phyloP scores from a whole-genome alignment of 257 asterid genomes.

The Linaria vulgaris region DNA sequence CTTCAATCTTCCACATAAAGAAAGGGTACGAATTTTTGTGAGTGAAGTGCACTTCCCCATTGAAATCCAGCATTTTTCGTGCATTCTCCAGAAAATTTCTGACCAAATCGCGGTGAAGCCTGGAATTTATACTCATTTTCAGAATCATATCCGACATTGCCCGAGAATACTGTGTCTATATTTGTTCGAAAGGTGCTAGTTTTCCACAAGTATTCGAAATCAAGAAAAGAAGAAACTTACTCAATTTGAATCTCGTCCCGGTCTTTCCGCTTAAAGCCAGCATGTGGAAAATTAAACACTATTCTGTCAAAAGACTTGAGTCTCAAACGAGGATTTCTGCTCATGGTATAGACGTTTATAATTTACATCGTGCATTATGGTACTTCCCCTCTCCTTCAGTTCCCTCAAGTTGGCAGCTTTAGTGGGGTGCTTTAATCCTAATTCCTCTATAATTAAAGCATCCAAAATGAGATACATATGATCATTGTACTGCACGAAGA shows the following conservation, averaged over 20 bases:
- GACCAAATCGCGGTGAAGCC: slow-evolving; percentile 35
- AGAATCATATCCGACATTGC: no score
- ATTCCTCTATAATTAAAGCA: background rate
- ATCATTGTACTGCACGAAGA: no score
- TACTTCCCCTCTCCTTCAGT: slow-evolving; percentile 33
- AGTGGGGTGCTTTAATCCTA: slow-evolving; percentile 24
- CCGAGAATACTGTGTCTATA: no score
- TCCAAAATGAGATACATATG: no score
- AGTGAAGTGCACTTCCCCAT: slow-evolving; percentile 40
- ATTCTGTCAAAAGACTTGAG: slow-evolving; percentile 31
- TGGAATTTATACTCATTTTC: background rate
- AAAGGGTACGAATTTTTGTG: slow-evolving; percentile 37
- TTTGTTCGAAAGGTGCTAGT: no score
- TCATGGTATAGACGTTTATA: slow-evolving; percentile 33
- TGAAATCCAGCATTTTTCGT: slow-evolving; percentile 6
- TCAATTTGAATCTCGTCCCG: slow-evolving; percentile 15
- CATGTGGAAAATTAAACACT: slow-evolving; percentile 44
- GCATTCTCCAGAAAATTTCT: slow-evolving; percentile 32
- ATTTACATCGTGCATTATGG: slow-evolving; percentile 28
- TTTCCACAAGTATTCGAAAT: no score
- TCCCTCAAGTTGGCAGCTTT: slow-evolving; percentile 18
- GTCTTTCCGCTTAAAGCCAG: slow-evolving; percentile 19
- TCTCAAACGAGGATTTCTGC: background rate
- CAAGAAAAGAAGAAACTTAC: slow-evolving; percentile 20
- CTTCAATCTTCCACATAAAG: slow-evolving; percentile 25